Conservation (phyloP, 2,329 filamentous ascomycete species). For the Paradendryphiella salina region DNA sequence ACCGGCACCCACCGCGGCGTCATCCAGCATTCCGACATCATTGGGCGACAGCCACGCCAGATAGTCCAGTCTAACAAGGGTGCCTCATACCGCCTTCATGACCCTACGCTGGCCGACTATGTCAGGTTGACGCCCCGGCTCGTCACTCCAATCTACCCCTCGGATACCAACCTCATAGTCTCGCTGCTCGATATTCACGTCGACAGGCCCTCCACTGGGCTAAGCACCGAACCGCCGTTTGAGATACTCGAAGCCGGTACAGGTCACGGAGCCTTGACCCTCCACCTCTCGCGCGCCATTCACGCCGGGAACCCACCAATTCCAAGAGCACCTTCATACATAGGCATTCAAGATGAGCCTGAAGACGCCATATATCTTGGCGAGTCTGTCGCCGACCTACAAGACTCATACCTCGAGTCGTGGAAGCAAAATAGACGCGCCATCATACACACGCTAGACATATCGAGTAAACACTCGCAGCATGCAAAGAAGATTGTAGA, state of each 20-base stretch:
- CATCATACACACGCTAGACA: constrained; percentile 75
- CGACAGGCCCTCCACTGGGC: constrained; percentile 42
- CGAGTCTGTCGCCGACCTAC: constrained; percentile 38
- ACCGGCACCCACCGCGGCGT: constrained; percentile 53
- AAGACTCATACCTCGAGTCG: constrained; percentile 32
- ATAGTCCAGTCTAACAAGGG: constrained; percentile 60
- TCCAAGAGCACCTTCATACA: constrained; percentile 37
- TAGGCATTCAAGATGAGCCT: constrained; percentile 20
- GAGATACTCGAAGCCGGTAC: constrained; percentile 85
- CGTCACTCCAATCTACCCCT: constrained; percentile 79
- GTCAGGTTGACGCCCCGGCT: constrained; percentile 66
- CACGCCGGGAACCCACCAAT: constrained; percentile 69
- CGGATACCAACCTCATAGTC: constrained; percentile 75
- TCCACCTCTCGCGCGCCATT: constrained; percentile 74
- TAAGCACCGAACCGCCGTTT: constrained; percentile 52
- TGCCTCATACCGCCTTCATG: constrained; percentile 59
- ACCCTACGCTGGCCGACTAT: constrained; percentile 74
- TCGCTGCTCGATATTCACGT: constrained; percentile 75
- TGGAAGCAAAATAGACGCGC: constrained; percentile 60
- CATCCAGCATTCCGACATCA: constrained; percentile 60
- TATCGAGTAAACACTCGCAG: constrained; percentile 62
- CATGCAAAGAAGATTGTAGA: constrained; percentile 67
- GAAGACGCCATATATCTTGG: constrained; percentile 40
- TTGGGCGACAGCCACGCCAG: constrained; percentile 65
- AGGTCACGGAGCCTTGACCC: constrained; percentile 77